Evolutionary conservation across 2,329 filamentous ascomycete species (phyloP), one percentile per base, ranked within the genome.

Genomic region (Aspergillus nomiae): DNA sequence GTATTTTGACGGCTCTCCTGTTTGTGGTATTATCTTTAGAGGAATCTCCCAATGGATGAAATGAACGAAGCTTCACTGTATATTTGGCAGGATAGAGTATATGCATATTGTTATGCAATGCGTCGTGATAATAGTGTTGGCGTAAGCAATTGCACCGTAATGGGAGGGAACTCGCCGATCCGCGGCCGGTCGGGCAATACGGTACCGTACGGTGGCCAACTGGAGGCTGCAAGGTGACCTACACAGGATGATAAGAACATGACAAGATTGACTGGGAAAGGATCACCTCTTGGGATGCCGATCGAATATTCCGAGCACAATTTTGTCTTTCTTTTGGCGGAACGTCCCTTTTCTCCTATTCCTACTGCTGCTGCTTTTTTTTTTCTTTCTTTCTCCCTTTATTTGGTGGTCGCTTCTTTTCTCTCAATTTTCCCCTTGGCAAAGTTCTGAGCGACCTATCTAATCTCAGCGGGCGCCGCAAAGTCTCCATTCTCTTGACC

Each of bases 1-100:
- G 56, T 48, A 51, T 48, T 48, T 26, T 41, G n/a, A 58, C 19
- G 11, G 28, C 48, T 34, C n/a, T 19, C 34, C 38, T 41, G 38
- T 41, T n/a, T 19, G 4, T 41, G 55, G 60, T 59, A 62, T 57
- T 58, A 62, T 59, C 50, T 41, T 57, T 56, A 38, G 50, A 46
- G 38, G 19, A n/a, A 41, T 41, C 16, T 41, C 38, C 28, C 56
- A 58, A 58, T 36, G 28, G 30, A 58, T 48, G 28, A 58, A 21
- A 58, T 26, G 43, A 14, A 46, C n/a, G 43, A 24, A 24, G n/a
- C 12, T 21, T 46, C 43, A 24, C 10, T 24, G 21, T 46, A 46
- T 46, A 14, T 24, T 12, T 26, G 21, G 24, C 43, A 6, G 21
- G 21, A 21, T 46, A 14, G 21, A 21, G 43, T 21, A 24, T 46